Conservation (phyloP, 305 asterid genomes). For the Andrographis paniculata region DNA sequence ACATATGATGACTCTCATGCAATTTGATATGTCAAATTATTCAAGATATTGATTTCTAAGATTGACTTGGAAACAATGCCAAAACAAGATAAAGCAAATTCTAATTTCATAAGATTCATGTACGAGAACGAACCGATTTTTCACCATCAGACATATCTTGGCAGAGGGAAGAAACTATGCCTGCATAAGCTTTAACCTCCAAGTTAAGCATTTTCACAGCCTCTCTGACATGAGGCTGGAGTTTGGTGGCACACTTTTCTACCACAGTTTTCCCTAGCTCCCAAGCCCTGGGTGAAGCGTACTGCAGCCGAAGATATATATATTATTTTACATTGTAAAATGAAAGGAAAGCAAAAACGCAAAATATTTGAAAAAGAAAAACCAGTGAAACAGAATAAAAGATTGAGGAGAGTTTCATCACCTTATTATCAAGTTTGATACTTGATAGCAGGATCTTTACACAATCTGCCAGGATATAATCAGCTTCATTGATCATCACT, state of each 20-base stretch:
- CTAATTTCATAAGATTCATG: constrained; percentile 2
- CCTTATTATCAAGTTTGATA: constrained; percentile 36
- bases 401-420: constrained; percentile 14
- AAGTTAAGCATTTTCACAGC: constrained; percentile 31
- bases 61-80: constrained; percentile 1
- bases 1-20: background rate
- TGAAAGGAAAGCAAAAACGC: no score
- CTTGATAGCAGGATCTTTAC: constrained; percentile 36
- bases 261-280: constrained; percentile 38
- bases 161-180: constrained; percentile 33
- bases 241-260: constrained; percentile 27
- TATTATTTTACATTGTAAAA: no score
- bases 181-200: constrained; percentile 26
- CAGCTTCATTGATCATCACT: constrained; percentile 37
- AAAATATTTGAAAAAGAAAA: no score
- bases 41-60: constrained; percentile 4
- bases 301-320: no score
- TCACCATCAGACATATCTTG: constrained; percentile 21
- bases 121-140: constrained; percentile 29
- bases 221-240: constrained; percentile 32
- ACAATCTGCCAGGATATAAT: constrained; percentile 35
- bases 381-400: constrained; percentile 4
- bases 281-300: constrained; percentile 30
- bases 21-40: constrained; percentile 6
- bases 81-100: background rate